Conservation (phyloP, 805 yeast genomes). For the Sungouiozyma intestinalis region DNA sequence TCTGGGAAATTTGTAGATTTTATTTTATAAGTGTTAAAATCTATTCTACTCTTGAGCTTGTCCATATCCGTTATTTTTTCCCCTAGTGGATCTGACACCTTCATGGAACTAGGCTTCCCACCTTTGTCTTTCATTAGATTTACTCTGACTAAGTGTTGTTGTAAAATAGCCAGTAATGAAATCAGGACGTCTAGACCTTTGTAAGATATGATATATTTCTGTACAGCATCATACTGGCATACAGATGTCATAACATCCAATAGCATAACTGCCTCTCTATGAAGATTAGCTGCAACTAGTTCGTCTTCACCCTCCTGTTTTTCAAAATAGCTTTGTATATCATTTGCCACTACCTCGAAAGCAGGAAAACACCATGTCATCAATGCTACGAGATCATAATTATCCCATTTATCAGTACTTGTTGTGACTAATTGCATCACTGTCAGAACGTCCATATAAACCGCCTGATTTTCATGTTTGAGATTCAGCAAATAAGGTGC, state of each 20-base stretch:
- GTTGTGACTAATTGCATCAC: slow-evolving; percentile 28
- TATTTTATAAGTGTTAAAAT: slow-evolving; percentile 12
- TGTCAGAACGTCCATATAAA: slow-evolving; percentile 8
- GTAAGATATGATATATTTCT: slow-evolving; percentile 29
- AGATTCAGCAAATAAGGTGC: slow-evolving; percentile 20
- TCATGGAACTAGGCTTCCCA: slow-evolving; percentile 14
- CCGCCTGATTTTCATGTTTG: slow-evolving; percentile 6
- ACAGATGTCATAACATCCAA: slow-evolving; percentile 29
- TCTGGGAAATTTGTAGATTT: slow-evolving; percentile 43
- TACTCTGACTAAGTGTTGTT: slow-evolving; percentile 25
- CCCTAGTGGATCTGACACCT: slow-evolving; percentile 17
- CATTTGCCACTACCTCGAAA: slow-evolving; percentile 16
- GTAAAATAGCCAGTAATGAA: slow-evolving; percentile 24
- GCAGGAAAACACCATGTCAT: slow-evolving; percentile 32
- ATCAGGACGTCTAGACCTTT: slow-evolving; percentile 29
- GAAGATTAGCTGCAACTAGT: slow-evolving; percentile 13
- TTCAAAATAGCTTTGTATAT: slow-evolving; percentile 20
- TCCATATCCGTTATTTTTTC: slow-evolving; percentile 25
- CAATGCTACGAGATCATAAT: slow-evolving; percentile 29
- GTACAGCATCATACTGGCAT: slow-evolving; percentile 28
- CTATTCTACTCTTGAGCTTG: slow-evolving; percentile 16
- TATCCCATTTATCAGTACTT: slow-evolving; percentile 30
- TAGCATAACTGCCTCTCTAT: slow-evolving; percentile 20
- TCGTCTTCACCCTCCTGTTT: slow-evolving; percentile 7
- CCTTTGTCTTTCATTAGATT: slow-evolving; percentile 22